These are phyloP conservation scores for Eleusine indica DNA, from an alignment of 176 grass and related monocot species.

Conservation along the genomic window DNA sequence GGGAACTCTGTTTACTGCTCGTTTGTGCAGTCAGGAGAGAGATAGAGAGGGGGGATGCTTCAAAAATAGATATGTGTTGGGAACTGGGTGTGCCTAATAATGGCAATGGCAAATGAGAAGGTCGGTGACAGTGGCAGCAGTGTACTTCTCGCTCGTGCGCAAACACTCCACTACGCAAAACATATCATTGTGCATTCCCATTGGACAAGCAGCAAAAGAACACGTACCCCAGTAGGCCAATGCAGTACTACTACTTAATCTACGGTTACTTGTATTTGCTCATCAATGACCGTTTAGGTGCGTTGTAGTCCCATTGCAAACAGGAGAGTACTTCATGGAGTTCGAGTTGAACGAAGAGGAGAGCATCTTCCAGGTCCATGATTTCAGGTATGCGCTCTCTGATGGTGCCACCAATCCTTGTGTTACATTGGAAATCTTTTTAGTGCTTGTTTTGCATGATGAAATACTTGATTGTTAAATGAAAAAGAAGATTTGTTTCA, in stretches of 20 bases:
- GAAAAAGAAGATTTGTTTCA: background rate
- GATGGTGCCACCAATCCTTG: background rate
- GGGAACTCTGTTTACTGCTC: background rate
- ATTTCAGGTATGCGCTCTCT: slow-evolving; percentile 28
- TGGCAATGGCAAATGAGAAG: background rate
- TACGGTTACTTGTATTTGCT: background rate
- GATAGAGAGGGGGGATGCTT: background rate
- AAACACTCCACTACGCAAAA: background rate
- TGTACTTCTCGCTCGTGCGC: background rate
- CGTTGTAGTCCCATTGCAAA: background rate
- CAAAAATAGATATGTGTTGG: background rate
- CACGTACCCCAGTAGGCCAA: background rate
- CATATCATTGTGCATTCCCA: too few species aligned
- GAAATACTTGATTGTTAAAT: background rate
- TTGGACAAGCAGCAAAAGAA: too few species aligned
- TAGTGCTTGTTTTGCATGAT: background rate
- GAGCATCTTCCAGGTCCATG: background rate
- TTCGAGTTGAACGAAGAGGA: background rate
- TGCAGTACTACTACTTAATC: background rate
- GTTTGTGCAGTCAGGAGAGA: background rate
- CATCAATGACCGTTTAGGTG: background rate
- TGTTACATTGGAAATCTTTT: background rate
- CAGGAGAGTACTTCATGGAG: background rate
- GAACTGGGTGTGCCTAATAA: slow-evolving; percentile 15
- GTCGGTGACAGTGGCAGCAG: background rate